Conservation (phyloP, 2,329 filamentous ascomycete genomes). For the Trichoderma arundinaceum region DNA sequence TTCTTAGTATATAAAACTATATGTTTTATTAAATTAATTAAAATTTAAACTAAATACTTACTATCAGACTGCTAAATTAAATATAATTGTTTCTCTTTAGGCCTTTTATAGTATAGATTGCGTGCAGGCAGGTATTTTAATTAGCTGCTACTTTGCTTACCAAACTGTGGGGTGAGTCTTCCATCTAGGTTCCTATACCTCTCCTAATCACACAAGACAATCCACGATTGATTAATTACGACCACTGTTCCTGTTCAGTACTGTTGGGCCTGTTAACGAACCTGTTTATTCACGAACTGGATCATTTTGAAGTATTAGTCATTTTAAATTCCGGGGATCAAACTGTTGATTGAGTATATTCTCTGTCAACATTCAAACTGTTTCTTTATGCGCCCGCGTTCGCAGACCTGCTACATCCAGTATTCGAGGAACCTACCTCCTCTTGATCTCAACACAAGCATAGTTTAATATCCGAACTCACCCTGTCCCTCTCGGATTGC, state of each 20-base stretch:
- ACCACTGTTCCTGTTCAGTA: background rate
- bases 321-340: background rate
- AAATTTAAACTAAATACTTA: too few relatives aligned
- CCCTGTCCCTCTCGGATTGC: background rate
- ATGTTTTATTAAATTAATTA: too few relatives aligned
- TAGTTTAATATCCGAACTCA: background rate
- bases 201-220: conserved; percentile 25
- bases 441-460: background rate
- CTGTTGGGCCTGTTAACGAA: background rate
- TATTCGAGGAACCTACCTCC: background rate
- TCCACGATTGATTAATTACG: conserved; percentile 21
- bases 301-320: background rate
- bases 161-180: conserved; percentile 11
- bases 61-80: too few relatives aligned
- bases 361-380: background rate
- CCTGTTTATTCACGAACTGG: background rate
- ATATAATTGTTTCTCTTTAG: too few relatives aligned
- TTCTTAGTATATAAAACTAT: too few relatives aligned
- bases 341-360: background rate
- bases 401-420: background rate
- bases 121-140: background rate
- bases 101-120: background rate
- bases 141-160: conserved; percentile 5
- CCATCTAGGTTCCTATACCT: conserved; percentile 20
- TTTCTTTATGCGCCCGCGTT: conserved; percentile 5